These are phyloP conservation scores for Tolypocladium tundrense DNA, from an alignment of 2,329 filamentous ascomycete genomes.

Conservation along the genomic window DNA sequence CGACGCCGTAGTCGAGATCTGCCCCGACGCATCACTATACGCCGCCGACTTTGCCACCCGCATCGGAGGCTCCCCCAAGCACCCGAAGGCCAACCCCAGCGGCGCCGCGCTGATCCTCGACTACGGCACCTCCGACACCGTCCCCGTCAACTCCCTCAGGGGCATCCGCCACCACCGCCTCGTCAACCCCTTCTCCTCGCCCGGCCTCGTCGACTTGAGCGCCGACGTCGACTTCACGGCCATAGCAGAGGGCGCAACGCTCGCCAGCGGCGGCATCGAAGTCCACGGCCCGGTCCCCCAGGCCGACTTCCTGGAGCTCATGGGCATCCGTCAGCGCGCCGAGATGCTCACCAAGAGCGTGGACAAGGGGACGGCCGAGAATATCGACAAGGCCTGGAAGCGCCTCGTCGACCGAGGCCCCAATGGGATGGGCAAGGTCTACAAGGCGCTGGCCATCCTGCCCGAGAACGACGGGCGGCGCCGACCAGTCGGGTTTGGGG, in stretches of 20 bases:
- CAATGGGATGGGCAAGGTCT: slow-evolving; percentile 86
- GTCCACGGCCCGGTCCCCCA: slow-evolving; percentile 89
- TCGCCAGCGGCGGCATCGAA: slow-evolving; percentile 70
- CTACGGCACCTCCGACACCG: slow-evolving; percentile 69
- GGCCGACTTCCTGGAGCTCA: slow-evolving; percentile 62
- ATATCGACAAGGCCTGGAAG: slow-evolving; percentile 66
- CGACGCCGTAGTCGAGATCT: slow-evolving; percentile 75
- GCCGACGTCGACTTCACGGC: slow-evolving; percentile 91
- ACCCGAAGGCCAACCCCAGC: slow-evolving; percentile 51
- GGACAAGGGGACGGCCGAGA: slow-evolving; percentile 38
- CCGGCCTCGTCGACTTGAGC: slow-evolving; percentile 78
- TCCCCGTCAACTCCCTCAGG: slow-evolving; percentile 82
- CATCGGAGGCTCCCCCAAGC: slow-evolving; percentile 58
- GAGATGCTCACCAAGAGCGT: slow-evolving; percentile 49
- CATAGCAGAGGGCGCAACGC: slow-evolving; percentile 70
- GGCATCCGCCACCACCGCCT: slow-evolving; percentile 71
- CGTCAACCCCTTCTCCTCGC: slow-evolving; percentile 69
- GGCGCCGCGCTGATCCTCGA: slow-evolving; percentile 93
- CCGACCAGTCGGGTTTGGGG: slow-evolving; percentile 85
- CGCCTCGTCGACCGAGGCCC: slow-evolving; percentile 74
- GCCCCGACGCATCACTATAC: slow-evolving; percentile 75
- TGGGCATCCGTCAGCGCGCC: slow-evolving; percentile 77
- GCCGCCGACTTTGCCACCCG: slow-evolving; percentile 70
- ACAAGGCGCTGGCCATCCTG: slow-evolving; percentile 85
- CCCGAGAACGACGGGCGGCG: slow-evolving; percentile 67